phyloP scores from a whole-genome alignment of 345 rosid species.

The Bruguiera parviflora region DNA sequence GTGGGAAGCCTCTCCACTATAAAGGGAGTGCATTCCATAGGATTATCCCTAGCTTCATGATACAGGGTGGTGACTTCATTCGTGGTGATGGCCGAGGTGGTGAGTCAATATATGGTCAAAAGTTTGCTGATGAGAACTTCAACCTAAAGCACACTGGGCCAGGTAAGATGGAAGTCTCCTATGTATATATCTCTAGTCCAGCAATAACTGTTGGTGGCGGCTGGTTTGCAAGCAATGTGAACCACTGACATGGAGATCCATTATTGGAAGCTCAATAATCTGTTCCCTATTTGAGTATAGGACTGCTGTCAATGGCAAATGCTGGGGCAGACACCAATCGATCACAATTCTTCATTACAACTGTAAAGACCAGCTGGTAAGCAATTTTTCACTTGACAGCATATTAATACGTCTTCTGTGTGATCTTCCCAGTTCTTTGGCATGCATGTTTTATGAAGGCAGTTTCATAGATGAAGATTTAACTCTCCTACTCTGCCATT shows the following conservation, averaged over 20 bases:
- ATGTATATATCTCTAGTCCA: not conserved
- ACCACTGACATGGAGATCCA: not conserved
- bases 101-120: conserved; percentile 88
- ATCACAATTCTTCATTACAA: conserved; percentile 87
- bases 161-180: conserved; percentile 34
- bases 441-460: no score
- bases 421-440: not conserved
- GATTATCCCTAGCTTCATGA: conserved; percentile 92
- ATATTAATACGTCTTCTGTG: not conserved
- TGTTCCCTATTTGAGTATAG: conserved; percentile 22
- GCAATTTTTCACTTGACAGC: not conserved
- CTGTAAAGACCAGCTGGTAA: conserved; percentile 85
- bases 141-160: conserved; percentile 91
- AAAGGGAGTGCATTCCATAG: conserved; percentile 82
- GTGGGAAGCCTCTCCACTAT: conserved; percentile 80
- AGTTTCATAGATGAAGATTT: no score
- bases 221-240: not conserved
- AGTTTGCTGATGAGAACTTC: conserved; percentile 91
- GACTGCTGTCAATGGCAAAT: conserved; percentile 86
- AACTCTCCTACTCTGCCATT: no score
- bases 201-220: not conserved
- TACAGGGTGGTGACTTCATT: conserved; percentile 94
- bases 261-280: not conserved
- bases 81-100: conserved; percentile 90
- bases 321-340: conserved; percentile 93